Base-by-base conservation (phyloP, 257 asterid species). In the Cynanchum wilfordii region DNA sequence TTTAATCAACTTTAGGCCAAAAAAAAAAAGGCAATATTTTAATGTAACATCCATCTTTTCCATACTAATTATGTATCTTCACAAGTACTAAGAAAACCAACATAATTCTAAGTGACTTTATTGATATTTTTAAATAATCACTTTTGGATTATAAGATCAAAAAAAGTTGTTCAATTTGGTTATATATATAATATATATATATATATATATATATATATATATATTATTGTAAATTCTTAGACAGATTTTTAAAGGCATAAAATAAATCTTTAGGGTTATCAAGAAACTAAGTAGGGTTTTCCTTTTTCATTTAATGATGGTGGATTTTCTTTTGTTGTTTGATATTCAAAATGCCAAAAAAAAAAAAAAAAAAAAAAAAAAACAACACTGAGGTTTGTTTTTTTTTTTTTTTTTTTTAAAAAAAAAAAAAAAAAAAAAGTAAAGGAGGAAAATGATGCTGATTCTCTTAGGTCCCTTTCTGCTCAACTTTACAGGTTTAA, bases 91-190 rank as follows among this genome's bases (percentile, higher is more conserved):
- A 45, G 63, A 22, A 57, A 24, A 33, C 38, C 38, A 33, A 3
- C 38, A 33, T 33, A 2, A 33, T 33, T 33, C 38, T 33, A 33
- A 3, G 38, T 2, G n/a, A 12, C 60, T n/a, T 59, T 60, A 10
- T 42, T 25, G 27, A 16, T 42, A 42, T 24, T 50, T 50, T 58
- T 33, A 33, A 33, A 42, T 27, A 44, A 44, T 72, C 69, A 4
- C 47, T 45, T 27, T 44, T 0, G 19, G 52, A 17, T 47, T n/a
- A 12, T 15, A 25, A 3, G 60, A 44, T 49, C 70, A 49, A 47
- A 17, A 45, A 73, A 73, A 73, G 70, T 24, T 60, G 76, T 44
- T 33, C 51, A 29, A 47, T 9, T 7, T 72, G 19, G 49, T 11
- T 10, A 42, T 58, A 25, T 8, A 20, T 17, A 6, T 12, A 7